phyloP scores from a whole-genome alignment of 345 rosid species.

The Cardamine chenopodiifolia region DNA sequence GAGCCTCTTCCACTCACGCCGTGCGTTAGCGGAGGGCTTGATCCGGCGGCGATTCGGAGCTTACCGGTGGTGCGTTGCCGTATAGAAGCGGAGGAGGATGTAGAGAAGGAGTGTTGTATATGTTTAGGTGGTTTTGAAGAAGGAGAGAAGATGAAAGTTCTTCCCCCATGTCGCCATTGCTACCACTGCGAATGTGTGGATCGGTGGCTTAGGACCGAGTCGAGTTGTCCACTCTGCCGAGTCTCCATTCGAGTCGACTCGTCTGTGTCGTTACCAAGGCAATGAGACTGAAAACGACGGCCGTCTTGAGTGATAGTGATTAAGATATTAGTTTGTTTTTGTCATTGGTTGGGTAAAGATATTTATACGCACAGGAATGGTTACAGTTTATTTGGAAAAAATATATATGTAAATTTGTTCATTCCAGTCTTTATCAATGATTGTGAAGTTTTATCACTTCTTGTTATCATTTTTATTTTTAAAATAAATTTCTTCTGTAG shows the following conservation, averaged over 20 bases:
- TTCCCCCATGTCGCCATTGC: constrained; percentile 63
- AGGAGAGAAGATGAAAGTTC: constrained; percentile 70
- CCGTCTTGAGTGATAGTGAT: constrained; percentile 30
- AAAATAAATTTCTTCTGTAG: neutral
- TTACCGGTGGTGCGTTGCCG: constrained; percentile 35
- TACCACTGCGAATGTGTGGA: constrained; percentile 76
- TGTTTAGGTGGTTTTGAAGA: constrained; percentile 68
- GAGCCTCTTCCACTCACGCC: constrained; percentile 2
- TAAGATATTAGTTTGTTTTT: constrained; percentile 9
- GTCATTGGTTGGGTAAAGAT: constrained; percentile 1
- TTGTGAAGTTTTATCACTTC: constrained; percentile 9
- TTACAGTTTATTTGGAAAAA: neutral
- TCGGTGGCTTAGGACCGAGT: constrained; percentile 60
- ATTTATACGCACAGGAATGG: constrained; percentile 20
- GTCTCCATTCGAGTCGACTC: constrained; percentile 44
- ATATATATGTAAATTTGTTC: neutral
- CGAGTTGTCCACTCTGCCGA: constrained; percentile 80
- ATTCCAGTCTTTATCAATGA: constrained; percentile 11
- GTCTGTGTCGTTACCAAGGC: constrained; percentile 2
- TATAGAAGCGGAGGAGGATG: constrained; percentile 22
- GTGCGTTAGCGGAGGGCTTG: constrained; percentile 27
- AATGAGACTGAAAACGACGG: constrained; percentile 18
- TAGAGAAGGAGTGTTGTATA: constrained; percentile 61
- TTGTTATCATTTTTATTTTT: neutral
- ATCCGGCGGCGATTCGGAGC: constrained; percentile 18